phyloP scores from a whole-genome alignment of 1,284 basidiomycete genomes.

The Pisolithus thermaeus region DNA sequence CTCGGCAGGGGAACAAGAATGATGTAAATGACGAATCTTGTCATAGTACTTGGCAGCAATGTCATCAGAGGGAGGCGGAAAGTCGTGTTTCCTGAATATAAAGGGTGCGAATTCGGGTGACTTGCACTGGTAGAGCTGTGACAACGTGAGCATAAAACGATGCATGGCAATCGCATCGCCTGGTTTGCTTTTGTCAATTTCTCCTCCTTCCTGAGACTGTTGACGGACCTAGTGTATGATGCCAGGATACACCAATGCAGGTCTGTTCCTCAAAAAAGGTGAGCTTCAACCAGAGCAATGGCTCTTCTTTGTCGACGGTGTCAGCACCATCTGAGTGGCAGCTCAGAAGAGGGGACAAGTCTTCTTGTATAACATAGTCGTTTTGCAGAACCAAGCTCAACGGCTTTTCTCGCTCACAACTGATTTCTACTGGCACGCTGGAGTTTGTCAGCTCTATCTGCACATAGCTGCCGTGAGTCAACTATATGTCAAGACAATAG shows the following conservation, averaged over 20 bases:
- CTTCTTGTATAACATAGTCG: slow-evolving; percentile 23
- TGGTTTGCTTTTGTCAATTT: slow-evolving; percentile 8
- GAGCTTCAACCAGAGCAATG: slow-evolving; percentile 27
- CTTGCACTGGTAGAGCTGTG: slow-evolving; percentile 16
- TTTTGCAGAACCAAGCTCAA: slow-evolving; percentile 13
- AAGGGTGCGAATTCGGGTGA: slow-evolving; percentile 9
- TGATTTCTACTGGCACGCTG: slow-evolving; percentile 13
- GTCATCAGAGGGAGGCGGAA: slow-evolving; percentile 6
- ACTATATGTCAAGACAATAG: neutral
- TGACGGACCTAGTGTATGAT: slow-evolving; percentile 22
- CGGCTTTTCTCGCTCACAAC: slow-evolving; percentile 2
- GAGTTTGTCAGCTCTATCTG: slow-evolving; percentile 22
- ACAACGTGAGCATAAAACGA: slow-evolving; percentile 22
- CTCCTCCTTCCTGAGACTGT: neutral
- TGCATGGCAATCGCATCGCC: slow-evolving; percentile 25
- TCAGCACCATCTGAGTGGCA: slow-evolving; percentile 7
- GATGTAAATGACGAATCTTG: neutral
- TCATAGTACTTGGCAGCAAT: slow-evolving; percentile 4
- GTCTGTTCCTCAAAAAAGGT: slow-evolving; percentile 20
- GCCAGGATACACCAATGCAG: slow-evolving; percentile 29
- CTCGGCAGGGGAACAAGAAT: slow-evolving; percentile 11
- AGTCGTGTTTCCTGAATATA: slow-evolving; percentile 18
- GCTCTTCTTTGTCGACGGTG: slow-evolving; percentile 10
- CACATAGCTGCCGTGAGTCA: neutral
- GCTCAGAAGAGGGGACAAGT: slow-evolving; percentile 18